A percentile compares a stretch with the other conserved stretches of the same genome.
Evolutionary conservation across 805 yeast genomes (phyloP).

Genomic region (Isabelozyma rhagii): DNA sequence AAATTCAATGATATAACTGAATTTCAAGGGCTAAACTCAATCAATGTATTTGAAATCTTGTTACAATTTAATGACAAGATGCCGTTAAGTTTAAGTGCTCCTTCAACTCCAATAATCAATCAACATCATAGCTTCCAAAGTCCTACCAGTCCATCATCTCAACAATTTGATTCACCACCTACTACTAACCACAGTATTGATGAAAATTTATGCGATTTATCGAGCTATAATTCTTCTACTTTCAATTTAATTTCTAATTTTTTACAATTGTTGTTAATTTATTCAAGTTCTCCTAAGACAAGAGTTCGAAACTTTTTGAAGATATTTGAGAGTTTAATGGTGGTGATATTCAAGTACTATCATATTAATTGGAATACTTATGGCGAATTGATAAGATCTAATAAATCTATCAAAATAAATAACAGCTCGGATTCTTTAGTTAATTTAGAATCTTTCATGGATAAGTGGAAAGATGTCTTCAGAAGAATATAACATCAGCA

Average conservation of each 20-base stretch:
- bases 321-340: constrained; percentile 28
- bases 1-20: constrained; percentile 24
- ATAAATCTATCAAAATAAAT: constrained; percentile 37
- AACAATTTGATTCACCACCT: neutral
- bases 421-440: constrained; percentile 27
- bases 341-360: constrained; percentile 33
- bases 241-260: constrained; percentile 28
- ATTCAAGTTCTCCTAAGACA: constrained; percentile 31
- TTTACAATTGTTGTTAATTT: constrained; percentile 31
- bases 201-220: neutral
- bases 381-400: constrained; percentile 28
- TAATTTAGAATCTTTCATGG: constrained; percentile 35
- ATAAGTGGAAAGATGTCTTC: constrained; percentile 34
- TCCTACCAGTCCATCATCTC: neutral
- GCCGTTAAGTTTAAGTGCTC: constrained; percentile 43
- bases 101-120: constrained; percentile 34
- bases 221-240: constrained; percentile 20
- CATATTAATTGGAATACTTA: constrained; percentile 41
- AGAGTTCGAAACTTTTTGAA: constrained; percentile 25
- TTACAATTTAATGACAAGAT: constrained; percentile 38
- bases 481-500: constrained; percentile 16
- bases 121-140: constrained; percentile 1
- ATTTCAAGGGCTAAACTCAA: constrained; percentile 30
- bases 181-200: neutral
- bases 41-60: constrained; percentile 29